Evolutionary conservation across 2,329 filamentous ascomycete genomes (phyloP), one percentile per base, ranked within the genome.

Genomic region (Colletotrichum viniferum): DNA sequence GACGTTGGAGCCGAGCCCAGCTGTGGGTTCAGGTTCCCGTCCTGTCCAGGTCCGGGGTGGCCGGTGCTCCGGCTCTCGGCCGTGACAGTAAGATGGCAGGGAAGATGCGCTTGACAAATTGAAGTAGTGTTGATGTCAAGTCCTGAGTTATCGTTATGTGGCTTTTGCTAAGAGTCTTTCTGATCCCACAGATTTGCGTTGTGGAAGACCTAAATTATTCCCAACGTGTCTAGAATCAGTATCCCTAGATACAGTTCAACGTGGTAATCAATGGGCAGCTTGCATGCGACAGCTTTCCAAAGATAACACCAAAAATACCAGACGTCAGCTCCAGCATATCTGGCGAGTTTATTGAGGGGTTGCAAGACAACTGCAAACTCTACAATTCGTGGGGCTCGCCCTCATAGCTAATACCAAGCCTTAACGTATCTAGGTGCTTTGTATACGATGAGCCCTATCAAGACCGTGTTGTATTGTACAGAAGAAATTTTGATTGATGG

Each of bases 401-500:
- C 21, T 30, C 21, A 30, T n/a, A 24, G 18, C 55, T 28, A 28
- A 58, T 16, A 8, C 18, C 18, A 21, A 13, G n/a, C 43, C n/a
- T 52, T 7, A 7, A 52, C 43, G 43, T 52, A 21, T n/a, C 16
- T 58, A 58, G 55, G n/a, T n/a, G 55, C 55, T 58, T 16, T 26
- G 16, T 58, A 28, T 58, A 58, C 55, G 26, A 16, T 30, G 55
- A 58, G 28, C 18, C 21, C 55, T 21, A 30, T 12, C 24, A 26
- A 30, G n/a, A 21, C n/a, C 43, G 43, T 52, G 43, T 52, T 52
- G 10, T 52, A 52, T 26, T 52, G 56, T 43, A 52, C 61, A 55
- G 60, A n/a, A 55, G 48, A 64, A 68, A 55, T 16, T 58, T 38
- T 63, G 28, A 69, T 69, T 69, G 69, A 69, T 76, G 43, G 61